Evolutionary conservation across 305 asterid species (phyloP).

Genomic region (Striga hermonthica): DNA sequence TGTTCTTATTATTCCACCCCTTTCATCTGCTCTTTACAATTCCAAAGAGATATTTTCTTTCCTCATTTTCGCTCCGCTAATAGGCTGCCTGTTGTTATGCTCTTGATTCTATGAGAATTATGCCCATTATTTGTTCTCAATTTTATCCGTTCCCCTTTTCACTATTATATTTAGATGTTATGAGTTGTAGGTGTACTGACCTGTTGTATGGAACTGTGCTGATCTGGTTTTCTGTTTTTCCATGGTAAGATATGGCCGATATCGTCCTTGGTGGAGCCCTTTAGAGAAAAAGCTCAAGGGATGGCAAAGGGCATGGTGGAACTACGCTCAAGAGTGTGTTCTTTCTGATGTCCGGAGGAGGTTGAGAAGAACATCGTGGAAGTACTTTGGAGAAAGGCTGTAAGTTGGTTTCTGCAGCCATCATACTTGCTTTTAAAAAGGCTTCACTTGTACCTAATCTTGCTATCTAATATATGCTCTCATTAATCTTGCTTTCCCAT

Average conservation of each 20-base stretch:
- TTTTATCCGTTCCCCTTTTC: slow-evolving; percentile 12
- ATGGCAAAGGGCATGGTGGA: slow-evolving; percentile 98
- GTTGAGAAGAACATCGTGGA: slow-evolving; percentile 89
- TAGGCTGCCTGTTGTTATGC: slow-evolving; percentile 16
- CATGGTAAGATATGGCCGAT: slow-evolving; percentile 74
- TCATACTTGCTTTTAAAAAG: slow-evolving; percentile 20
- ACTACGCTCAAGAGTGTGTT: slow-evolving; percentile 83
- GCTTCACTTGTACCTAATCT: no score
- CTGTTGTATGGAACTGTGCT: slow-evolving; percentile 24
- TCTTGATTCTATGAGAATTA: slow-evolving; percentile 19
- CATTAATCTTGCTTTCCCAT: not conserved
- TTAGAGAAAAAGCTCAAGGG: slow-evolving; percentile 64
- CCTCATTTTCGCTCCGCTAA: not conserved
- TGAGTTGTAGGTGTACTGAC: slow-evolving; percentile 22
- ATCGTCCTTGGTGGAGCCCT: slow-evolving; percentile 95
- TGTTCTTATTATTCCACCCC: no score
- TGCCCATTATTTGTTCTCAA: slow-evolving; percentile 16
- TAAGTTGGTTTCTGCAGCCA: slow-evolving; percentile 45
- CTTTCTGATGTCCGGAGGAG: slow-evolving; percentile 78
- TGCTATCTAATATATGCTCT: slow-evolving; percentile 25
- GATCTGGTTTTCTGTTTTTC: slow-evolving; percentile 28
- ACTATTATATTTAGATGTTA: slow-evolving; percentile 3
- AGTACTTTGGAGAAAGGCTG: slow-evolving; percentile 91
- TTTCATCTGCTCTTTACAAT: no score
- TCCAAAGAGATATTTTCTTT: not conserved